Percentiles rank a stretch among this genome's conserved stretches.
These are phyloP conservation scores for Marchantia paleacea DNA, from an alignment of 225 moss, liverwort and hornwort genomes.

Conservation along the genomic window DNA sequence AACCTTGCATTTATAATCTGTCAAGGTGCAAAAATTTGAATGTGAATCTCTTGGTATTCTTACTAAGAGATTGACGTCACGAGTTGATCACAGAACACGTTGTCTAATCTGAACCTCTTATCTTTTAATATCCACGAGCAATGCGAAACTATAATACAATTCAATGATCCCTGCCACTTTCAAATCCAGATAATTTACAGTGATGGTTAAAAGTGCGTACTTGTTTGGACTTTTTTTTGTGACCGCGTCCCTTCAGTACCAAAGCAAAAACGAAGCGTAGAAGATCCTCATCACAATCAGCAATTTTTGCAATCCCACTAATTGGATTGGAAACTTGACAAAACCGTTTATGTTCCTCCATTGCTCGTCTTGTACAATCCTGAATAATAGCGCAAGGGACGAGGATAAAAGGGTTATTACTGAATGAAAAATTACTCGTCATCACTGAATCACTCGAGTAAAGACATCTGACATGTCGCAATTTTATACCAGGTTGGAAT, in stretches of 20 bases:
- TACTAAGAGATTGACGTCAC: background rate
- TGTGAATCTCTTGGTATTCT: no score
- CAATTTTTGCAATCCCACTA: slow-evolving; percentile 47
- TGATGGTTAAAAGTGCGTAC: background rate
- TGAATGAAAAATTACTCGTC: background rate
- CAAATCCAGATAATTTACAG: background rate
- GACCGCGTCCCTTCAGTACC: slow-evolving; percentile 13
- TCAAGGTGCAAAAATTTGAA: no score
- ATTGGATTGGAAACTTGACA: slow-evolving; percentile 51
- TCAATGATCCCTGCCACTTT: background rate
- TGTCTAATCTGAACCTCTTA: background rate
- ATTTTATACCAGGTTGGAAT: no score
- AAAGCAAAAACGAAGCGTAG: slow-evolving; percentile 63
- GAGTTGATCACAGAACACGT: background rate
- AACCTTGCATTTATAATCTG: no score
- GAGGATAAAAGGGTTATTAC: no score
- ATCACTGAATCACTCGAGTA: background rate
- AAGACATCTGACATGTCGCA: background rate
- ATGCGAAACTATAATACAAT: background rate
- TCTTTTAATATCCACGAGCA: background rate
- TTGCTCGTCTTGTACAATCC: slow-evolving; percentile 49
- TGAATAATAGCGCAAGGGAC: background rate
- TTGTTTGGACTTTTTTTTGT: background rate
- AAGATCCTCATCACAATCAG: slow-evolving; percentile 79
- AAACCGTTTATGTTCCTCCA: slow-evolving; percentile 49